Evolutionary conservation across 805 yeast genomes (phyloP).

Genomic region (Candida incommunis): DNA sequence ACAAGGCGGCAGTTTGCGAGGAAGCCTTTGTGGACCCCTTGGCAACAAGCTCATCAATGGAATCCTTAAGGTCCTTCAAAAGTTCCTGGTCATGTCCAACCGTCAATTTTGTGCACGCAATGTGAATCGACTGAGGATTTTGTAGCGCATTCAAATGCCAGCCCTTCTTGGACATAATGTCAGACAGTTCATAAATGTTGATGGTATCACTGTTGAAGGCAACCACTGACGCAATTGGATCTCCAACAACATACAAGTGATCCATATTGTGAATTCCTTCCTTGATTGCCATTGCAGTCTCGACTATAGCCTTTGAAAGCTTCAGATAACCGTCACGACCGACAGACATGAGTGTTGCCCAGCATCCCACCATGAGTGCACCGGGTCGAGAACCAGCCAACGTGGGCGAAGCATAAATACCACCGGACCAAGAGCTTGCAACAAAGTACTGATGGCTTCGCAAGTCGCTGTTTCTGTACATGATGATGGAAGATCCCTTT

Average conservation of each 20-base stretch:
- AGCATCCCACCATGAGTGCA: conserved; percentile 93
- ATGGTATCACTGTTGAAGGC: conserved; percentile 53
- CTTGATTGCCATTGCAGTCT: conserved; percentile 47
- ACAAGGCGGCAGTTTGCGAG: conserved; percentile 54
- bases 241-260: conserved; percentile 44
- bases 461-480: conserved; percentile 62
- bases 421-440: conserved; percentile 81
- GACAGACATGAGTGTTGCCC: conserved; percentile 79
- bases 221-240: conserved; percentile 73
- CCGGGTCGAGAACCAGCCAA: conserved; percentile 96
- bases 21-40: conserved; percentile 13
- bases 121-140: conserved; percentile 79
- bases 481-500: conserved; percentile 82
- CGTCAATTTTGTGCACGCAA: conserved; percentile 72
- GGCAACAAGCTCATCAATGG: conserved; percentile 29
- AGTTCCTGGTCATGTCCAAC: conserved; percentile 48
- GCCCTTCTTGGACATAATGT: conserved; percentile 46
- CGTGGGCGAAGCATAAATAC: conserved; percentile 92
- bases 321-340: conserved; percentile 75
- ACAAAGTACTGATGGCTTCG: conserved; percentile 77
- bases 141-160: conserved; percentile 89
- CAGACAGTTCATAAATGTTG: conserved; percentile 70
- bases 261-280: conserved; percentile 25
- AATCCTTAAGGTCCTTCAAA: conserved; percentile 32
- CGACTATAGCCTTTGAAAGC: conserved; percentile 52